Evolutionary conservation across 2,329 filamentous ascomycete species (phyloP).

Genomic region (Colletotrichum tropicale): DNA sequence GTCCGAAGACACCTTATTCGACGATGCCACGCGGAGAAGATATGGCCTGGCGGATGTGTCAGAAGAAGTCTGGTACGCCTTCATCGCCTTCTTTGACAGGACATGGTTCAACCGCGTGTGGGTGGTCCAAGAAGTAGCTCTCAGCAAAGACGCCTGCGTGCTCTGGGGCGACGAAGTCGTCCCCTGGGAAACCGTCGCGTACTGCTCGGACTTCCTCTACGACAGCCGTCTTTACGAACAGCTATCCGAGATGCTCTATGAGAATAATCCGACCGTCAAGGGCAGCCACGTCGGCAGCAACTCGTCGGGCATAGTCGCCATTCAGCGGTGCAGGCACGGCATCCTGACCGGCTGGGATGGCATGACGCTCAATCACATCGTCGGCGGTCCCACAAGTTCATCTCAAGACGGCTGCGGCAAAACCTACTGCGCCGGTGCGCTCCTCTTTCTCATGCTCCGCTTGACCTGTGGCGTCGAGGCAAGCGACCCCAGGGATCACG

Average conservation of each 20-base stretch:
- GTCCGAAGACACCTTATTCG: neutral
- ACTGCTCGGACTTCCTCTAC: slow-evolving; percentile 7
- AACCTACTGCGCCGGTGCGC: neutral
- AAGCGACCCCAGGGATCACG: slow-evolving; percentile 19
- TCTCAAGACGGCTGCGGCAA: neutral
- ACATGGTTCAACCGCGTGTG: slow-evolving; percentile 21
- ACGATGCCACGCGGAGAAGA: neutral
- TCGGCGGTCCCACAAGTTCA: neutral
- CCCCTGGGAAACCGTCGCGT: slow-evolving; percentile 12
- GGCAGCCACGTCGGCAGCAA: neutral
- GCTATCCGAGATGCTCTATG: neutral
- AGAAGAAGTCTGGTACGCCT: slow-evolving; percentile 2
- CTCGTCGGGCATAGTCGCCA: slow-evolving; percentile 5
- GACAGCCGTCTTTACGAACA: slow-evolving; percentile 7
- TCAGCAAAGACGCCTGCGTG: slow-evolving; percentile 11
- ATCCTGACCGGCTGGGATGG: neutral
- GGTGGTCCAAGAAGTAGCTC: slow-evolving; percentile 21
- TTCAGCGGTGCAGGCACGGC: slow-evolving; percentile 4
- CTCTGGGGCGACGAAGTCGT: slow-evolving; percentile 11
- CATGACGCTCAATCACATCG: slow-evolving; percentile 2
- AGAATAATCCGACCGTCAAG: slow-evolving; percentile 3
- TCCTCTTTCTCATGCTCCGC: slow-evolving; percentile 17
- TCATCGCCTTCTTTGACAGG: slow-evolving; percentile 17
- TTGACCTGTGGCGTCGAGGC: slow-evolving; percentile 19
- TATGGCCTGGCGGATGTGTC: neutral